Evolutionary conservation across 2,329 filamentous ascomycete species (phyloP).

Genomic region (Hirsutella minnesotensis): DNA sequence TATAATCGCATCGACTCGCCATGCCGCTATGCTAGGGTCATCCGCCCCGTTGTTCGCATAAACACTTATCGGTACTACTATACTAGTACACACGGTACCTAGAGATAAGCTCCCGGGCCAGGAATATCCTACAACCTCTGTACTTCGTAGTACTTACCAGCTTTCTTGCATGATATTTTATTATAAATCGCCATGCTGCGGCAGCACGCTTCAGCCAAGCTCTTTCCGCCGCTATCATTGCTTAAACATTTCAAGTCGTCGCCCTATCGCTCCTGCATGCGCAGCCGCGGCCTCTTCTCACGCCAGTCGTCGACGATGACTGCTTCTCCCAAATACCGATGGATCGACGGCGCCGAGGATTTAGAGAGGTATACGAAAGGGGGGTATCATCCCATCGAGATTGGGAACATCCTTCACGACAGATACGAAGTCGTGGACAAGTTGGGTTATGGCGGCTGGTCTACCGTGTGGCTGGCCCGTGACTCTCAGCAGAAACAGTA

Average conservation of each 20-base stretch:
- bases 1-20: too few species aligned
- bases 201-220: neutral
- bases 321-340: neutral
- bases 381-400: slow-evolving; percentile 25
- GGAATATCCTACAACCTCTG: too few species aligned
- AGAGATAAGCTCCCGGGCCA: too few species aligned
- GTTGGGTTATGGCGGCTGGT: slow-evolving; percentile 16
- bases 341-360: neutral
- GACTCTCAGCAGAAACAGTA: slow-evolving; percentile 12
- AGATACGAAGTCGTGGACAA: slow-evolving; percentile 16
- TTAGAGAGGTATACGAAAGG: slow-evolving; percentile 7
- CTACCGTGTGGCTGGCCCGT: slow-evolving; percentile 20
- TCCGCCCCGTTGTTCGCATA: too few species aligned
- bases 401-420: slow-evolving; percentile 21
- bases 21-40: too few species aligned
- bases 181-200: neutral
- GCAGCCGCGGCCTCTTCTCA: neutral
- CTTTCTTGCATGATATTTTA: too few species aligned
- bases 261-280: too few species aligned
- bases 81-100: too few species aligned
- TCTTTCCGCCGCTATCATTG: neutral
- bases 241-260: neutral
- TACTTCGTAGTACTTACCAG: too few species aligned
- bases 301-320: neutral
- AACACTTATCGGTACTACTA: too few species aligned